Evolutionary conservation across 768 basidiomycete species (phyloP), one percentile per base, ranked within the genome.

Genomic region (Rhodotorula paludigena): DNA sequence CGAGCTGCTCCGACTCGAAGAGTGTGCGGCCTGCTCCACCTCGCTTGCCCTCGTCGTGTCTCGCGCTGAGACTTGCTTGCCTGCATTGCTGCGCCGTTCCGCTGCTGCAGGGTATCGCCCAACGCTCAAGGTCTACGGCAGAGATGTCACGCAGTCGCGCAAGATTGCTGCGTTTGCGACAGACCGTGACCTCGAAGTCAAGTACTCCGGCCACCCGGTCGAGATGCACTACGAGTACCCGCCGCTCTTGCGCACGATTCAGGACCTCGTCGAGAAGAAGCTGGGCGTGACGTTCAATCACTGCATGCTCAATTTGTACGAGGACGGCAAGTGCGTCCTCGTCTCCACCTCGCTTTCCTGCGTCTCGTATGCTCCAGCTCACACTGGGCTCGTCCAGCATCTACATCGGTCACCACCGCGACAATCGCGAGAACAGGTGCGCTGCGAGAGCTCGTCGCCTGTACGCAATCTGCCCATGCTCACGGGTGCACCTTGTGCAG

Each of bases 231-330:
- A 79, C 66, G 75, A 74, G 2, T 80, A 79, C 60, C 80, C 81
- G 10, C 65, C 69, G 16, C 59, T 78, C 2, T 69, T 82, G 21
- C 61, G 66, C 47, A 67, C 71, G 58, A 81, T 81, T 60, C 72
- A 78, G 57, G 60, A 68, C 16, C 32, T 51, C 36, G 76, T 82
- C 21, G 79, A 80, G 53, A 60, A 62, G 7, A 68, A 59, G 32
- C 71, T 81, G 12, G 77, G 77, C 0, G 75, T 79, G 16, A 72
- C 49, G 47, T 82, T 81, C 74, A 81, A 82, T 54, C 80, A 81
- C 68, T 75, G 75, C 57, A 80, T 82, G 80, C 74, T 80, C 67
- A 82, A 82, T 60, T 63, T 74, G 32, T 82, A 82, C 66, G 78
- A 79, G 67, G 75, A 80, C 66, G 80, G 80, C 7, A 53, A 48